phyloP scores from a whole-genome alignment of 1,139 yeast species.

The Zygosaccharomyces sapae region DNA sequence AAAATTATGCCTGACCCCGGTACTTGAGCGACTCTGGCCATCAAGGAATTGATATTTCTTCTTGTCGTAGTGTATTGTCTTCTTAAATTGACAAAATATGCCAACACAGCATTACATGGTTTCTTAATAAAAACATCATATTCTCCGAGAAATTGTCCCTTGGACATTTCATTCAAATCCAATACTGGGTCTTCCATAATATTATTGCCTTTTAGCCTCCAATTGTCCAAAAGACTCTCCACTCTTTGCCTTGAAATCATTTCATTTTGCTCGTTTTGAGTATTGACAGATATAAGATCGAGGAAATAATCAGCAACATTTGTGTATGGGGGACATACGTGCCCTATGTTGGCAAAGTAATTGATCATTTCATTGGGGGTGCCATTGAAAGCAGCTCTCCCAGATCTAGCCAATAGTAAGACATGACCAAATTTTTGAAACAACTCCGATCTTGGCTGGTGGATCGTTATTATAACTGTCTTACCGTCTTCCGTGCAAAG shows the following conservation, averaged over 20 bases:
- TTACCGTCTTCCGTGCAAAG: constrained; percentile 57
- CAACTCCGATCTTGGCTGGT: constrained; percentile 73
- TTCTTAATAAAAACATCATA: constrained; percentile 22
- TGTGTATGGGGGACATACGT: constrained; percentile 52
- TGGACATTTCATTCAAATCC: constrained; percentile 10
- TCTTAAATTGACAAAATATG: constrained; percentile 42
- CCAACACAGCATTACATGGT: constrained; percentile 37
- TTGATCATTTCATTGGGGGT: constrained; percentile 41
- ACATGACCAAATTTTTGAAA: constrained; percentile 62
- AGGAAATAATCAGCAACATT: constrained; percentile 72
- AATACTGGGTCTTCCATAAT: neutral
- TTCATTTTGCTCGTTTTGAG: constrained; percentile 32
- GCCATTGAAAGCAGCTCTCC: constrained; percentile 64
- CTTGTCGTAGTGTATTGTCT: constrained; percentile 51
- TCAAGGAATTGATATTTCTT: constrained; percentile 57
- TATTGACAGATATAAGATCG: constrained; percentile 55
- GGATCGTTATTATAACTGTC: constrained; percentile 74
- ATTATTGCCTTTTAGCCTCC: constrained; percentile 40
- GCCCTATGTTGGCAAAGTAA: constrained; percentile 47
- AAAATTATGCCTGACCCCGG: constrained; percentile 61
- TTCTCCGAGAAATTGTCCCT: constrained; percentile 15
- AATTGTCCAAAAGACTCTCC: constrained; percentile 43
- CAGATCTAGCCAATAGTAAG: constrained; percentile 67
- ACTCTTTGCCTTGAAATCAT: constrained; percentile 40
- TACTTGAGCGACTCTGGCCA: constrained; percentile 66